Conservation (phyloP, 2,329 filamentous ascomycete genomes). For the Exophiala spinifera region DNA sequence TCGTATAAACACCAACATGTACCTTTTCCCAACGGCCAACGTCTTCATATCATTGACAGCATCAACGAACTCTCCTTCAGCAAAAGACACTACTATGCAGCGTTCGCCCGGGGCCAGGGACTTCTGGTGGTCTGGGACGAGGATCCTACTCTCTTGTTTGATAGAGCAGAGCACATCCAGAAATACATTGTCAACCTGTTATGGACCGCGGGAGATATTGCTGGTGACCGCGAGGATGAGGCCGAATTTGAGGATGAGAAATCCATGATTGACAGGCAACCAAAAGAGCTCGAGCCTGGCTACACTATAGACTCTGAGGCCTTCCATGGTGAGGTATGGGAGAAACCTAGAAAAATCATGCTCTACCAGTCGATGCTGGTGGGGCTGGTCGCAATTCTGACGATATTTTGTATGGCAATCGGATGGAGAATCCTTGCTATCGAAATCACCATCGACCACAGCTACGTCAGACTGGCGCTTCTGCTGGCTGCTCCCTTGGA, state of each 20-base stretch:
- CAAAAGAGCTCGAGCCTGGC: not conserved
- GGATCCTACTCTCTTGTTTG: slow-evolving; percentile 55
- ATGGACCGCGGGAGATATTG: slow-evolving; percentile 5
- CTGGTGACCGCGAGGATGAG: slow-evolving; percentile 1
- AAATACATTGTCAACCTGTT: slow-evolving; percentile 28
- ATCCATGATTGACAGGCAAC: not conserved
- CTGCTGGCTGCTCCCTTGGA: slow-evolving; percentile 52
- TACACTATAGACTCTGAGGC: not conserved
- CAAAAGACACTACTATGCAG: slow-evolving; percentile 63
- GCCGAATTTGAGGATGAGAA: slow-evolving; percentile 2
- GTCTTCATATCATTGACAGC: slow-evolving; percentile 59
- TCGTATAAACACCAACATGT: slow-evolving; percentile 55
- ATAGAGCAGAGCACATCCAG: slow-evolving; percentile 53
- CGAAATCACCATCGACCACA: slow-evolving; percentile 44
- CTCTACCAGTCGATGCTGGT: slow-evolving; percentile 9
- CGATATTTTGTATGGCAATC: slow-evolving; percentile 26
- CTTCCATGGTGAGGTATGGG: not conserved
- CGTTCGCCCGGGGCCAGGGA: slow-evolving; percentile 54
- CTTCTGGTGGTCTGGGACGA: slow-evolving; percentile 62
- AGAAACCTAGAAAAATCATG: slow-evolving; percentile 6
- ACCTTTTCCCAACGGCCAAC: slow-evolving; percentile 51
- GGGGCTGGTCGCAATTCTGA: slow-evolving; percentile 2
- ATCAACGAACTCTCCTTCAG: slow-evolving; percentile 57
- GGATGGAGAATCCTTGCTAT: slow-evolving; percentile 55
- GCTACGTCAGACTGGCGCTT: slow-evolving; percentile 55